phyloP scores from a whole-genome alignment of 2,329 filamentous ascomycete genomes.

The Sporothrix mexicana region DNA sequence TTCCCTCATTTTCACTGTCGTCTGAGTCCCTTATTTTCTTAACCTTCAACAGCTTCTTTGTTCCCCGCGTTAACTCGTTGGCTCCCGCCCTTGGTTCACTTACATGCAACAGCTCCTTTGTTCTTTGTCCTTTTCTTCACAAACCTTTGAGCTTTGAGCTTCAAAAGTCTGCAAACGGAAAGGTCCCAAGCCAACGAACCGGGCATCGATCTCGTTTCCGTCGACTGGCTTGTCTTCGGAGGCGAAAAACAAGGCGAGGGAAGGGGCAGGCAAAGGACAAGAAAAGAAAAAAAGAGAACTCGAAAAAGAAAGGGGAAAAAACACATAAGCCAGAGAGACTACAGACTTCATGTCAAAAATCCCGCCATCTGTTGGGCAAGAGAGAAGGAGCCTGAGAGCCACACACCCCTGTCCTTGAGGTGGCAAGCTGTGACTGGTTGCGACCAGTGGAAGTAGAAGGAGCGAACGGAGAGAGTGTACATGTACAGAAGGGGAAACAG shows the following conservation, averaged over 20 bases:
- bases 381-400: not conserved
- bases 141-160: not conserved
- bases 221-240: not conserved
- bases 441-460: not conserved
- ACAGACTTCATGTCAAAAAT: not conserved
- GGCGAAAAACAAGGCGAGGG: not conserved
- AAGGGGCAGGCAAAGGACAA: not conserved
- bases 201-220: not conserved
- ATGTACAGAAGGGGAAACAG: not conserved
- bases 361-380: constrained; percentile 1
- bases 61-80: constrained; percentile 14
- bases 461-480: not conserved
- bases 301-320: not conserved
- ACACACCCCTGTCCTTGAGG: constrained; percentile 26
- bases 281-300: too few relatives aligned
- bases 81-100: not conserved
- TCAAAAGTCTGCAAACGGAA: constrained; percentile 13
- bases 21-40: not conserved
- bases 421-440: constrained; percentile 28
- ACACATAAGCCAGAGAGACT: too few relatives aligned
- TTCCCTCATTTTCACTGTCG: not conserved
- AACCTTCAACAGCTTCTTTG: not conserved
- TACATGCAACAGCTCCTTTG: not conserved
- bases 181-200: not conserved
- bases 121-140: not conserved